These are phyloP conservation scores for Acer campestre DNA, from an alignment of 345 rosid genomes.

Conservation along the genomic window DNA sequence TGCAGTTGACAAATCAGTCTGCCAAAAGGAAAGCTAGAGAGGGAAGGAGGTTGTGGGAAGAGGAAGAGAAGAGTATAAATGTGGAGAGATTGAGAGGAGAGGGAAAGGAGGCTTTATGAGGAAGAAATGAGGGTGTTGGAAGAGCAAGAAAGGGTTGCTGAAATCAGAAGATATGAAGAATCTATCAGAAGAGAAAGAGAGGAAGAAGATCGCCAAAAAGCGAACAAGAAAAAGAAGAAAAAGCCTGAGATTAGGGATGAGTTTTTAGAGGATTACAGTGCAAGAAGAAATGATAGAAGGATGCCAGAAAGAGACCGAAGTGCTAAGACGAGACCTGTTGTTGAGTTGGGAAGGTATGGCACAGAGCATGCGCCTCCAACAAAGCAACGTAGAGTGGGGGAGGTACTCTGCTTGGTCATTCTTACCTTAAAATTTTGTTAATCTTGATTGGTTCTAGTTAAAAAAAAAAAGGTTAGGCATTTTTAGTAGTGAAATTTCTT, in stretches of 20 bases:
- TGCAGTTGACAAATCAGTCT: conserved; percentile 43
- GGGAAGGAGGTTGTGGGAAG: conserved; percentile 79
- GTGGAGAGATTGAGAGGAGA: conserved; percentile 52
- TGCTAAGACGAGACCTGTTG: conserved; percentile 56
- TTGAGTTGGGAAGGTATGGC: conserved; percentile 48
- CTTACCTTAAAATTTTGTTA: not conserved
- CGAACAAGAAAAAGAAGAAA: conserved; percentile 83
- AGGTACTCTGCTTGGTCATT: conserved; percentile 51
- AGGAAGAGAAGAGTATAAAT: conserved; percentile 69
- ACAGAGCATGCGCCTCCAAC: conserved; percentile 64
- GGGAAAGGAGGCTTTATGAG: conserved; percentile 40
- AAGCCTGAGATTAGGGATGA: conserved; percentile 60
- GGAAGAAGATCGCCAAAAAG: conserved; percentile 80
- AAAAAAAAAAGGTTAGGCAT: not conserved
- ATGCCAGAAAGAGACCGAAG: conserved; percentile 67
- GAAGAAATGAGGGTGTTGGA: conserved; percentile 52
- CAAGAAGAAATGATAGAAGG: conserved; percentile 63
- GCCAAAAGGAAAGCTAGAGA: conserved; percentile 58
- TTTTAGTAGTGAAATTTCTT: not conserved
- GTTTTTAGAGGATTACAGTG: conserved; percentile 52
- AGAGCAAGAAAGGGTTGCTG: conserved; percentile 67
- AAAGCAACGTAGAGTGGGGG: conserved; percentile 92
- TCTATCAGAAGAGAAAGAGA: conserved; percentile 74
- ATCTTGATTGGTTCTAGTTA: not conserved
- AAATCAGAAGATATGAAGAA: conserved; percentile 73